Conservation (phyloP, 169 alveolate species). For the Plasmodium coatneyi region DNA sequence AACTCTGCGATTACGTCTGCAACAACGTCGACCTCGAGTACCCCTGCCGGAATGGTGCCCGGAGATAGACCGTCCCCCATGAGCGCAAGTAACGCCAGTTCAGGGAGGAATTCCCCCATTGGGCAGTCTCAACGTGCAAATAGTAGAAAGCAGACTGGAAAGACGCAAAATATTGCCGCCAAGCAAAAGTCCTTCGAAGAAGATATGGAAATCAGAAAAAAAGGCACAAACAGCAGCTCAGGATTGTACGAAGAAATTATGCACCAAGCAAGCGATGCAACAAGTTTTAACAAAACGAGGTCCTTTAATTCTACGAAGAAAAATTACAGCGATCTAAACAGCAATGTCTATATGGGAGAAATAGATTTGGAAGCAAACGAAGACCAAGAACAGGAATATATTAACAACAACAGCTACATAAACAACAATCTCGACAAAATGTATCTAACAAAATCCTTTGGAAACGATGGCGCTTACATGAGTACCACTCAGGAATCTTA, state of each 20-base stretch:
- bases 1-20: background rate
- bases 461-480: background rate
- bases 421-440: conserved; percentile 25
- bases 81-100: background rate
- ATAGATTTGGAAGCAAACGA: background rate
- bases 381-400: background rate
- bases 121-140: background rate
- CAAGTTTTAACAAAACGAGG: background rate
- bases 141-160: background rate
- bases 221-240: background rate
- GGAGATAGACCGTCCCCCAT: background rate
- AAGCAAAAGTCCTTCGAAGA: background rate
- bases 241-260: background rate
- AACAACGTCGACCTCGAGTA: background rate
- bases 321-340: background rate
- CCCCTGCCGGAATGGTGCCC: background rate
- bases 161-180: background rate
- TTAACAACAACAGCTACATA: conserved; percentile 15
- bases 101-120: background rate
- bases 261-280: background rate
- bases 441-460: background rate
- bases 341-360: background rate
- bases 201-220: background rate
- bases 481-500: conserved; percentile 2
- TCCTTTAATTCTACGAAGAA: background rate